Base-by-base conservation (phyloP, 345 rosid genomes). In the thale cress (Arabidopsis thaliana) region DNA sequence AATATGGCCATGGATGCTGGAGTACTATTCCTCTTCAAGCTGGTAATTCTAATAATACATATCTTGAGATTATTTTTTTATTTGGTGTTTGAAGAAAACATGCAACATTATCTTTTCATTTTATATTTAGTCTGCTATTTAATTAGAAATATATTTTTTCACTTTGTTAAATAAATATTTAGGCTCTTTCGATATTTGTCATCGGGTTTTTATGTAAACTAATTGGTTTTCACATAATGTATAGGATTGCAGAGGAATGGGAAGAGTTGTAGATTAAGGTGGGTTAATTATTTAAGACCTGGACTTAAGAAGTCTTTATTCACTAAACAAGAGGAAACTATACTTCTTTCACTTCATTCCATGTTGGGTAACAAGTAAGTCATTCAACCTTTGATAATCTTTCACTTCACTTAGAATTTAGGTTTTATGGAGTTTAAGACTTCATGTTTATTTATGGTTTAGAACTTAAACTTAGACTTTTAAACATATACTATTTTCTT, bases 261-360 rank as follows among this genome's bases (percentile, higher is more conserved):
- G 23, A 94, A 94, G 80, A 94, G 98, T 79, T 94, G 97, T 84
- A 85, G 97, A 63, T 78, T 94, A 72, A 88, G 98, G 60, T 94
- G 98, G 97, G 86, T 91, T 71, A 94, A 94, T 82, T 91, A 94
- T 78, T 78, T 94, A 78, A 83, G 92, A 70, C 98, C 98, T 37
- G 98, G 98, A 6, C 77, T 95, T 46, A 95, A 86, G 82, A 79
- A 92, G 51, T 89, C 87, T 20, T 13, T 58, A 73, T 89, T 95
- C 76, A 79, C 87, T 30, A 36, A 70, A 11, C 81, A 89, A 52
- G 99, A 95, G 77, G 96, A 92, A 59, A 79, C 89, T 22, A 85
- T 80, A 13, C 83, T 95, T 74, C 70, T 95, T 69, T 79, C 83
- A 79, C 88, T 92, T 52, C 99, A 95, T 81, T 76, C 81, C 72